These are phyloP conservation scores for Gymnopilus junonius DNA, from an alignment of 768 basidiomycete species.

Conservation along the genomic window DNA sequence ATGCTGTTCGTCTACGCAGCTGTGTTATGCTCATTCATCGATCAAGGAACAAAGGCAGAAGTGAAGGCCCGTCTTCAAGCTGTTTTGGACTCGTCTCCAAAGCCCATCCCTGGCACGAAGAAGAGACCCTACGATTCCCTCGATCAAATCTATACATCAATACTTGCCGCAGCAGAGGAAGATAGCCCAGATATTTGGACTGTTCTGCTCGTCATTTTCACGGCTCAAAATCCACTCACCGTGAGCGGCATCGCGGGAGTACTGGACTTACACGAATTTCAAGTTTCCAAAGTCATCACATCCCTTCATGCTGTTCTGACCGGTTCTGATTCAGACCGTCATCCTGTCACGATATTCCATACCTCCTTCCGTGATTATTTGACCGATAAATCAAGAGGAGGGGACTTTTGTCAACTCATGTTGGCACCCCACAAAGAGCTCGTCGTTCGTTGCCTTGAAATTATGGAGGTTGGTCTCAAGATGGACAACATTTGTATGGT, in stretches of 20 bases:
- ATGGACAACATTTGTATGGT: conserved; percentile 31
- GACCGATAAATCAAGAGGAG: conserved; percentile 23
- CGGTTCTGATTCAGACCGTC: conserved; percentile 6
- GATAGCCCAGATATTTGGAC: neutral
- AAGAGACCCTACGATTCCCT: neutral
- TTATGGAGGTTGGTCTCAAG: conserved; percentile 26
- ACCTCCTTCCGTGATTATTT: conserved; percentile 40
- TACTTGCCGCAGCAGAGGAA: neutral
- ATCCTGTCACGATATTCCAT: conserved; percentile 31
- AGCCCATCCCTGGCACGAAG: neutral
- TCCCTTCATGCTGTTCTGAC: neutral
- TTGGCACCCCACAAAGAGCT: neutral
- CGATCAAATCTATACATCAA: neutral
- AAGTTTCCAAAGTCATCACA: neutral
- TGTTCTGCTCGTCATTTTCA: neutral
- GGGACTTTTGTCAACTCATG: conserved; percentile 13
- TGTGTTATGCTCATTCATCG: conserved; percentile 6
- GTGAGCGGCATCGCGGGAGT: neutral
- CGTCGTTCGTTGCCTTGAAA: conserved; percentile 6
- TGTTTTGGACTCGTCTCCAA: neutral
- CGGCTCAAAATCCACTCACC: neutral
- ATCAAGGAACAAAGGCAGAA: neutral
- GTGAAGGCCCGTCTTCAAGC: neutral
- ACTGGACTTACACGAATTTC: neutral
- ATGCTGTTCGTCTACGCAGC: conserved; percentile 16